phyloP scores from a whole-genome alignment of 176 grass and related monocot species.

The Pharus latifolius region DNA sequence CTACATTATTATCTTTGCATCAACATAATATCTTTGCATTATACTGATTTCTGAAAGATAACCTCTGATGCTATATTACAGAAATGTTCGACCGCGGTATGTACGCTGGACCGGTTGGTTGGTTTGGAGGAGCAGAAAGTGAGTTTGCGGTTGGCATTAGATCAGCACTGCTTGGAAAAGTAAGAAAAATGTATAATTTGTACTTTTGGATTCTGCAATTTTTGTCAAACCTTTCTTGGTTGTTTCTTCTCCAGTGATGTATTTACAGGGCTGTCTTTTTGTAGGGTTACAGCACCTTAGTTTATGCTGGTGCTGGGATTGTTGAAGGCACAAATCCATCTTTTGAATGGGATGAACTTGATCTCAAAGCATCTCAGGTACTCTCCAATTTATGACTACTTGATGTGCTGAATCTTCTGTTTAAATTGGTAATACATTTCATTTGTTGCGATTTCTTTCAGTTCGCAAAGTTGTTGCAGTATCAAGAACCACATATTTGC shows the following conservation, averaged over 20 bases:
- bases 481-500: slow-evolving; percentile 37
- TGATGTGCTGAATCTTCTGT: neutral
- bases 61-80: neutral
- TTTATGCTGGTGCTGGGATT: slow-evolving; percentile 85
- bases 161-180: slow-evolving; percentile 81
- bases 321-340: slow-evolving; percentile 89
- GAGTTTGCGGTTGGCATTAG: slow-evolving; percentile 97
- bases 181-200: slow-evolving; percentile 24
- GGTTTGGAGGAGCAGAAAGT: slow-evolving; percentile 92
- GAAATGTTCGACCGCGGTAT: slow-evolving; percentile 96
- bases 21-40: too few species aligned
- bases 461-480: slow-evolving; percentile 68
- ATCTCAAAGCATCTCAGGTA: slow-evolving; percentile 87
- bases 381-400: neutral
- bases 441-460: slow-evolving; percentile 15
- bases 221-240: neutral
- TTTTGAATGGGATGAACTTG: slow-evolving; percentile 81
- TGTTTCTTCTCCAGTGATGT: neutral
- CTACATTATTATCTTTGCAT: neutral
- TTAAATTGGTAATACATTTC: neutral
- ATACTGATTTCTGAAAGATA: neutral
- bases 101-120: slow-evolving; percentile 91
- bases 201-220: neutral
- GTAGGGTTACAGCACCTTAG: slow-evolving; percentile 60
- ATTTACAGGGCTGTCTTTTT: slow-evolving; percentile 8